A percentile compares a stretch with the other conserved stretches of the same genome.
Conservation (phyloP, 805 yeast species). For the Candida cerambycidarum region DNA sequence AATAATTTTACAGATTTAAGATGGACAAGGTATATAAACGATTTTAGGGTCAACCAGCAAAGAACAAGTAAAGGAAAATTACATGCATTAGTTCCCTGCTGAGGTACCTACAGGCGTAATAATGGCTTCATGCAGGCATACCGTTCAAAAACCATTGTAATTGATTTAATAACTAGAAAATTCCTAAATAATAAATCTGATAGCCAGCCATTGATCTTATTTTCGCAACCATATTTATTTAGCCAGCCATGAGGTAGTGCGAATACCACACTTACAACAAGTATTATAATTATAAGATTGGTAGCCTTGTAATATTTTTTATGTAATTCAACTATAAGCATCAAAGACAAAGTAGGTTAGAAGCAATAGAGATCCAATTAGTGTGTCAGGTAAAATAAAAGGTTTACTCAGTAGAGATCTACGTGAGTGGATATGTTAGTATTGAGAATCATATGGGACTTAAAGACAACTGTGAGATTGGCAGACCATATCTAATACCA, state of each 20-base stretch:
- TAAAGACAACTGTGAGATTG: too few relatives aligned
- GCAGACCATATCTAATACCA: too few relatives aligned
- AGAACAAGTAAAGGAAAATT: background rate
- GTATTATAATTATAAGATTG: conserved; percentile 3
- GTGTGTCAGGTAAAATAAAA: too few relatives aligned
- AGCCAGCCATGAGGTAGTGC: conserved; percentile 4
- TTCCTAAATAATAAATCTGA: background rate
- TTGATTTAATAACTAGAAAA: background rate
- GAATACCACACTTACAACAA: background rate
- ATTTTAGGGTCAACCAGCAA: conserved; percentile 4
- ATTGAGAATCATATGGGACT: too few relatives aligned
- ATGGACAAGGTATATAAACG: conserved; percentile 2
- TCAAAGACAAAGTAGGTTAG: too few relatives aligned
- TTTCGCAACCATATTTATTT: conserved; percentile 4
- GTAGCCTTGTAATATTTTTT: conserved; percentile 5
- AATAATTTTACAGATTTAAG: conserved; percentile 2
- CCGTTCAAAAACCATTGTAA: background rate
- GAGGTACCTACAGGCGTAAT: conserved; percentile 2
- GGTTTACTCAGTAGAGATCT: too few relatives aligned
- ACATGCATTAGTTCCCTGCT: background rate
- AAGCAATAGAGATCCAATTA: background rate
- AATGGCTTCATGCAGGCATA: conserved; percentile 1
- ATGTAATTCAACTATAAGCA: background rate
- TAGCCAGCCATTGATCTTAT: conserved; percentile 4
- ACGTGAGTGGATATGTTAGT: too few relatives aligned